phyloP scores from a whole-genome alignment of 345 rosid genomes.

The Eucalyptus camaldulensis region DNA sequence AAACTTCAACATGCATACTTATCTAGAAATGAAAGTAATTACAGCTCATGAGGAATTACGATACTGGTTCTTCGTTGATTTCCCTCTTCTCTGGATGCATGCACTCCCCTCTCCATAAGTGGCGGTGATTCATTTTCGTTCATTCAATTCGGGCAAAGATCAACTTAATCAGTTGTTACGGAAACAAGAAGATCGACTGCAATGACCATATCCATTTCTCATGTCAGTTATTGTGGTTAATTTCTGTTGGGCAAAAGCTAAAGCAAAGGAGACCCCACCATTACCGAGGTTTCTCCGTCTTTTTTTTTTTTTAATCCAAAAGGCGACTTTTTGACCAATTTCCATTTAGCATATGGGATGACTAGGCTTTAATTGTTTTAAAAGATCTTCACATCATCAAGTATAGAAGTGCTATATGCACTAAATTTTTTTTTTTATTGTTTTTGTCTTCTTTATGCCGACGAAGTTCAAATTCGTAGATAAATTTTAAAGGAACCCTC shows the following conservation, averaged over 20 bases:
- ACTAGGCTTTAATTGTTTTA: not conserved
- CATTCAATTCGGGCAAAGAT: not conserved
- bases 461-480: not conserved
- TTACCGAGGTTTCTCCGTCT: not conserved
- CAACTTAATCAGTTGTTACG: not conserved
- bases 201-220: not conserved
- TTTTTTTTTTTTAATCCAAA: not conserved
- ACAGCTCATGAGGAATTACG: not conserved
- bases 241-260: constrained; percentile 5
- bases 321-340: not conserved
- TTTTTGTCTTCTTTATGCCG: not conserved
- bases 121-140: not conserved
- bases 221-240: constrained; percentile 11
- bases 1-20: not conserved
- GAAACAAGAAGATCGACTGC: not conserved
- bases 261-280: not conserved
- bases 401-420: not conserved
- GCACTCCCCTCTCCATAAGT: not conserved
- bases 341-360: not conserved
- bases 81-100: not conserved
- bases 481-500: not conserved
- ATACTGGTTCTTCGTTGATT: not conserved
- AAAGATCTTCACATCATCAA: not conserved
- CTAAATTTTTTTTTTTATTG: not conserved
- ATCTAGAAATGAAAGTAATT: not conserved